Evolutionary conservation across 768 basidiomycete species (phyloP).

Genomic region (Xerocomellus amylosporus): DNA sequence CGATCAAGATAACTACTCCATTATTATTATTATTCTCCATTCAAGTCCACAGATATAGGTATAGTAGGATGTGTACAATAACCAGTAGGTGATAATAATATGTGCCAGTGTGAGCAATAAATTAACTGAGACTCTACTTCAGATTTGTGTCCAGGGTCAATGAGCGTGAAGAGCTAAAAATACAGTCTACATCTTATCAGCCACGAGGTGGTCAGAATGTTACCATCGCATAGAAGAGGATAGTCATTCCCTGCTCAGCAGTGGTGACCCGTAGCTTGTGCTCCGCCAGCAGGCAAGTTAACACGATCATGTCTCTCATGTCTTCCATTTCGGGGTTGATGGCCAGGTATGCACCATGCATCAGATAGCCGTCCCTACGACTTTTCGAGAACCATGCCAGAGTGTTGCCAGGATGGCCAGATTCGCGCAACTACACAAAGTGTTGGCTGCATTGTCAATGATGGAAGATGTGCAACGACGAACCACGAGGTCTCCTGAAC

Average conservation of each 20-base stretch:
- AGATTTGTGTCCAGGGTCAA: neutral
- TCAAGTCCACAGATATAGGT: no score
- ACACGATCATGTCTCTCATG: conserved; percentile 15
- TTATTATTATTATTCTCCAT: no score
- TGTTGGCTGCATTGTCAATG: neutral
- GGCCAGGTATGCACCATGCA: conserved; percentile 3
- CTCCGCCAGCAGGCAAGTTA: conserved; percentile 21
- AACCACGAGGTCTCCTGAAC: conserved; percentile 12
- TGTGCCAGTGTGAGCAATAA: no score
- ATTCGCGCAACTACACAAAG: conserved; percentile 10
- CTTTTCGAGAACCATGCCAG: conserved; percentile 16
- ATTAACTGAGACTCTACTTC: no score
- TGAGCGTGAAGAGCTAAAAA: neutral
- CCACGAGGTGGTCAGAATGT: neutral
- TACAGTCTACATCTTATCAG: neutral
- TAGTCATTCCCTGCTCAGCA: neutral
- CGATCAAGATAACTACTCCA: no score
- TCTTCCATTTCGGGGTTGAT: conserved; percentile 13
- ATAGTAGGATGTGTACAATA: no score
- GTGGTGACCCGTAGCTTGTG: conserved; percentile 5
- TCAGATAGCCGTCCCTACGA: no score
- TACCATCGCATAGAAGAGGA: neutral
- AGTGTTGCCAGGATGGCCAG: neutral
- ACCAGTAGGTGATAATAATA: no score
- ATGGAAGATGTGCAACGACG: neutral